Base-by-base conservation (phyloP, 805 yeast genomes). In the Candida ipomoeae region DNA sequence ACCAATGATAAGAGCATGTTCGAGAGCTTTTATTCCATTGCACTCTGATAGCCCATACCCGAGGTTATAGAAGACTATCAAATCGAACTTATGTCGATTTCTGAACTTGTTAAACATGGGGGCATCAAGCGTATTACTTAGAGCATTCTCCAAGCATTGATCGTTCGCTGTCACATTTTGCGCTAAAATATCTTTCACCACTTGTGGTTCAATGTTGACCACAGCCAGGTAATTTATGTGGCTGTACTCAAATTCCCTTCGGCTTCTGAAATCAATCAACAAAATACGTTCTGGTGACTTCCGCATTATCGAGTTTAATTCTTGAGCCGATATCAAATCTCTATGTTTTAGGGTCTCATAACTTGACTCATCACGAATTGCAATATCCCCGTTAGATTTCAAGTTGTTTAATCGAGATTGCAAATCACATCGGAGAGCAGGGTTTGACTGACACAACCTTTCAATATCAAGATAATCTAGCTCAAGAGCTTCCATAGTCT, bases 161-260 rank as follows among this genome's bases (percentile, higher is more conserved):
- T 87, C 88, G 0, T 79, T 72, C 60, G 80, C 48, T 5, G 44
- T 68, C 0, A 67, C 63, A 47, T 81, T 67, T 17, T 49, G 49
- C 14, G 54, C 52, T n/a, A 55, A 46, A 6, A 71, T 45, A 29
- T 56, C 44, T 20, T 46, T 48, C 1, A 67, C 42, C 21, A 54
- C 48, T 3, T 55, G 46, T 0, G 97, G 97, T 48, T 89, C 96
- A 17, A 91, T 77, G 62, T 91, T 87, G 10, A 88, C 75, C 7
- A 86, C 65, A 48, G 85, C 80, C 2, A 70, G 67, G 23, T 81
- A 69, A 11, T 77, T 70, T 20, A 91, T 81, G 64, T 89, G 97
- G 44, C 80, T 78, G 40, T 71, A 69, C 43, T 81, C 78, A 61
- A 78, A 90, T 35, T 81, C 83, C 17, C 70, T 71, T 37, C 84